Evolutionary conservation across 2,329 filamentous ascomycete genomes (phyloP).

Genomic region (Pseudogymnoascus verrucosus): DNA sequence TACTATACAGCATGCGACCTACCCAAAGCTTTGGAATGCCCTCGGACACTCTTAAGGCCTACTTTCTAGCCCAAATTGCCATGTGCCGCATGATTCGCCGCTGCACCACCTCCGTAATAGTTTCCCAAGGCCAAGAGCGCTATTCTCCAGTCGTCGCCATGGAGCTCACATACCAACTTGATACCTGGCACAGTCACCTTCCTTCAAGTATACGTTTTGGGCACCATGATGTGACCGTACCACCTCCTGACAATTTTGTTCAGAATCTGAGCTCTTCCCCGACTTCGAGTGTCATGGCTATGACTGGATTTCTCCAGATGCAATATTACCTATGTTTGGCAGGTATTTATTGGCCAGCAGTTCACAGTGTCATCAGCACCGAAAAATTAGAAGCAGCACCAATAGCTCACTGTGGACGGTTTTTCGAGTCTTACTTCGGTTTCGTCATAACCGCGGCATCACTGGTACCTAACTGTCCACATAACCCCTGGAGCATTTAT

Average conservation of each 20-base stretch:
- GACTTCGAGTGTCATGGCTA: conserved; percentile 7
- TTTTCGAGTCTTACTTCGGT: conserved; percentile 14
- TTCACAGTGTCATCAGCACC: conserved; percentile 14
- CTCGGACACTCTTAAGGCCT: conserved; percentile 15
- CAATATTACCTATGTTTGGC: conserved; percentile 26
- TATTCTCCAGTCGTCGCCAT: conserved; percentile 25
- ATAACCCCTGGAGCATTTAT: neutral
- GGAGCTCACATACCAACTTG: conserved; percentile 29
- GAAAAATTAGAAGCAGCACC: conserved; percentile 2
- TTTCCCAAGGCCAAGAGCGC: conserved; percentile 16
- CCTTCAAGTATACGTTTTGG: conserved; percentile 26
- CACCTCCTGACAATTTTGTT: neutral
- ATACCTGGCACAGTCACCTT: conserved; percentile 29
- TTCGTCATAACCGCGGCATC: neutral
- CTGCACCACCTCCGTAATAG: conserved; percentile 22
- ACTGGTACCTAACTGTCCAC: neutral
- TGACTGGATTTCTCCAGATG: conserved; percentile 17
- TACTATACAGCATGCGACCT: neutral
- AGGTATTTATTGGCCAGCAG: conserved; percentile 27
- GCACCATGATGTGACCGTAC: conserved; percentile 6
- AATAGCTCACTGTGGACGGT: conserved; percentile 9
- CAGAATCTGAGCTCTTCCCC: neutral
- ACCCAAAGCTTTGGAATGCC: neutral
- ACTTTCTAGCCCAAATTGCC: conserved; percentile 28
- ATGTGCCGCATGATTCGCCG: conserved; percentile 29